Evolutionary conservation across 2,329 filamentous ascomycete genomes (phyloP), one percentile per base, ranked within the genome.

Genomic region (Penicillium sp.): DNA sequence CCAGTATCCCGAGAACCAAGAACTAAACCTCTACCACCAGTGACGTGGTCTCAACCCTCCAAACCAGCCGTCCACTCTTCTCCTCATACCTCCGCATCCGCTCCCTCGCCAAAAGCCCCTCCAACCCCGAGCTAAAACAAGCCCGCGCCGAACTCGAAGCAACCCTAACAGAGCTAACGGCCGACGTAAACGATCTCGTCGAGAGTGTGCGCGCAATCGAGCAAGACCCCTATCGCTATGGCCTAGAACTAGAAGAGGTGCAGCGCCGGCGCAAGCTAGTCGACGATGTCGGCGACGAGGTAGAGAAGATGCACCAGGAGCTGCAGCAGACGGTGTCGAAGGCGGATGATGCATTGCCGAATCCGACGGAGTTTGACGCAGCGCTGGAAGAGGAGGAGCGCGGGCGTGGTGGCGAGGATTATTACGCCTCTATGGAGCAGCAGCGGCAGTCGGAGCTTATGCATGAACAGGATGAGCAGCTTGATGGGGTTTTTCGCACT

Each of bases 41-140:
- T 73, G 93, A 99, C 74, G 89, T 97, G 59, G 84, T 95, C 59
- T 76, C 84, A 56, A 87, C 95, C 53, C 84, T 99, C 56, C 80
- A 86, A 58, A 83, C 82, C 12, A 87, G 89, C 45, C 86, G 92
- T 9, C 86, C 91, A 44, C 84, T 96, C 49, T 96, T 96, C 78
- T 85, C 88, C 56, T 96, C 91, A 13, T 99, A 95, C 76, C 81
- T 95, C 36, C 92, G 93, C 66, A 99, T 99, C 74, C 89, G 90
- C 65, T 93, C 90, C 38, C 85, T 95, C 22, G 81, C 85, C 51
- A 85, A 84, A 34, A 80, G 82, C 8, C 74, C 84, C 12, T 77
- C 78, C 36, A 91, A 88, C 14, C 90, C 89, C 11, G 82, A 86
- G 68, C 79, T 85, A 14, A 70, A 77, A 37, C 81, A 85, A 73